Base-by-base conservation (phyloP, 306 rosid genomes). In the Cercis canadensis region DNA sequence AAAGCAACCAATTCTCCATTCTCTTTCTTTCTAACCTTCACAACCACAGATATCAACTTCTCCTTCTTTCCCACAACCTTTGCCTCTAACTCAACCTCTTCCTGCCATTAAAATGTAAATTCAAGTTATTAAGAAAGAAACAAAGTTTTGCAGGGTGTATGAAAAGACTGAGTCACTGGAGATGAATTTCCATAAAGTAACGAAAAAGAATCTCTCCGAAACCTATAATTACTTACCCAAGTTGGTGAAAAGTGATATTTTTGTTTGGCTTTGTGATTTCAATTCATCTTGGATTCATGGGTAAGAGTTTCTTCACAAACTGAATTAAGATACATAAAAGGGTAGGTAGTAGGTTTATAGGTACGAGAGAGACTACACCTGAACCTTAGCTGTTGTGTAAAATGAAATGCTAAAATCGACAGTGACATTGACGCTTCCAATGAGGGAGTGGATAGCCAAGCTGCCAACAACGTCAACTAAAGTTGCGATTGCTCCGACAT, bases 401-500 rank as follows among this genome's bases (percentile, higher is more conserved):
- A 16, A 79, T 6, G 84, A 84, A 62, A 76, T 34, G 4, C 15
- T 70, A 51, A 81, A 66, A 50, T 82, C 77, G 33, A 84, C 69
- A 57, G 87, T 52, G 2, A 54, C 63, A 0, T 43, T 47, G 17
- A 1, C 4, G 8, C 0, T 3, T 14, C 79, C 43, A 24, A 37
- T 29, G 16, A 18, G 0, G 9, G 82, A 21, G 75, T 15, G 41
- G 4, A 62, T 13, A 0, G 62, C 51, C 44, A 2, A 8, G n/a
- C 19, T 74, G 1, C 58, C 82, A 11, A 75, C 19, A 4, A 21
- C 8, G 62, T 86, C 88, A 14, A 83, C 69, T 32, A 86, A 13
- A 34, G 73, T 69, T n/a, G 83, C 77, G 6, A 86, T 86, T 0
- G 86, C 86, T 39, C 91, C 84, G 14, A 50, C 82, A 33, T 79